A percentile compares a stretch with the other conserved stretches of the same genome.
phyloP scores from a whole-genome alignment of 345 rosid species.

The Eucalyptus rudis region DNA sequence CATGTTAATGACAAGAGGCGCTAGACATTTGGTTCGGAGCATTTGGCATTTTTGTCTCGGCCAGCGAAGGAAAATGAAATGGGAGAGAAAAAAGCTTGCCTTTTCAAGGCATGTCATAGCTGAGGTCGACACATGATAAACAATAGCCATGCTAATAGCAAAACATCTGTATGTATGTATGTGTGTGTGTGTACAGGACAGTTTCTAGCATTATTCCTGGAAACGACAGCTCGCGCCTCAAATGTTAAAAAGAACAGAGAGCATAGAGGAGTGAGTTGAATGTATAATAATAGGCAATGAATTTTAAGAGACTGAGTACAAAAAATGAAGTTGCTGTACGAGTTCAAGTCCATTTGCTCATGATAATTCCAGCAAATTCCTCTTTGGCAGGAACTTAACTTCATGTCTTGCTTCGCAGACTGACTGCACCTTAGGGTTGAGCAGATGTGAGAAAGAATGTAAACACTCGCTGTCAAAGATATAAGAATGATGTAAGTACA shows the following conservation, averaged over 20 bases:
- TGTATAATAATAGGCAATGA: background rate
- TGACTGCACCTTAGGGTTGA: background rate
- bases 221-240: background rate
- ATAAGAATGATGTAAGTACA: background rate
- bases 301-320: background rate
- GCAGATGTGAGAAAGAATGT: background rate
- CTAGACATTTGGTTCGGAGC: background rate
- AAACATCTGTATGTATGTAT: no score
- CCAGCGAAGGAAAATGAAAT: background rate
- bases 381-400: background rate
- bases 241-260: background rate
- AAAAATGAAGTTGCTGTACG: background rate
- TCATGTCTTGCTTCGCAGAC: background rate
- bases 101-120: background rate
- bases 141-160: background rate
- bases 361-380: background rate
- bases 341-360: background rate
- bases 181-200: background rate
- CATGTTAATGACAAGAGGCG: background rate
- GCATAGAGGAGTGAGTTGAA: background rate
- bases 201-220: background rate
- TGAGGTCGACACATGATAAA: background rate
- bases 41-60: background rate
- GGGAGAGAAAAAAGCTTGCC: background rate
- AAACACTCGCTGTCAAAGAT: background rate